Conservation (phyloP, 2,329 filamentous ascomycete species). For the Endothia cerciana region DNA sequence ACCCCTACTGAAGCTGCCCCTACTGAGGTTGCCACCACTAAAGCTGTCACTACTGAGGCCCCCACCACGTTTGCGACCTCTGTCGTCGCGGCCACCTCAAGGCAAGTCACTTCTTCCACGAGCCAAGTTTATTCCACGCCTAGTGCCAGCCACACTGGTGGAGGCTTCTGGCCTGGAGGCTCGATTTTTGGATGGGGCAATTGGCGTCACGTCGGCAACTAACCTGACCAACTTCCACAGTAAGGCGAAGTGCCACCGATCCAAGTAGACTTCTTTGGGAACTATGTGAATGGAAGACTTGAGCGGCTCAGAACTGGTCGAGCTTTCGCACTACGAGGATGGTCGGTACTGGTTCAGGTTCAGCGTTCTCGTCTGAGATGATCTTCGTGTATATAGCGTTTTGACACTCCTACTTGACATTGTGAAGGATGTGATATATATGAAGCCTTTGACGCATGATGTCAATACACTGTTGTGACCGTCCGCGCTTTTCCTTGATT, state of each 20-base stretch:
- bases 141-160: neutral
- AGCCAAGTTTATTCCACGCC: neutral
- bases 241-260: conserved; percentile 9
- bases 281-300: no score
- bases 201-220: neutral
- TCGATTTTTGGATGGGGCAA: neutral
- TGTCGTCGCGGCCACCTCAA: neutral
- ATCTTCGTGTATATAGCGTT: neutral
- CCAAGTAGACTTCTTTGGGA: neutral
- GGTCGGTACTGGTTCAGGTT: neutral
- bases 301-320: neutral
- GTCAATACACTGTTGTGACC: neutral
- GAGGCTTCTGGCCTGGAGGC: neutral
- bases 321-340: neutral
- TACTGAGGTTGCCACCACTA: neutral
- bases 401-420: neutral
- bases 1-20: neutral
- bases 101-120: conserved; percentile 10
- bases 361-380: neutral
- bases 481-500: neutral
- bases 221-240: neutral
- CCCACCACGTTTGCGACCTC: neutral
- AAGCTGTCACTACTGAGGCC: neutral
- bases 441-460: neutral
- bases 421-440: neutral